Evolutionary conservation across 2,329 filamentous ascomycete genomes (phyloP).

Genomic region (Didymella segeticola): DNA sequence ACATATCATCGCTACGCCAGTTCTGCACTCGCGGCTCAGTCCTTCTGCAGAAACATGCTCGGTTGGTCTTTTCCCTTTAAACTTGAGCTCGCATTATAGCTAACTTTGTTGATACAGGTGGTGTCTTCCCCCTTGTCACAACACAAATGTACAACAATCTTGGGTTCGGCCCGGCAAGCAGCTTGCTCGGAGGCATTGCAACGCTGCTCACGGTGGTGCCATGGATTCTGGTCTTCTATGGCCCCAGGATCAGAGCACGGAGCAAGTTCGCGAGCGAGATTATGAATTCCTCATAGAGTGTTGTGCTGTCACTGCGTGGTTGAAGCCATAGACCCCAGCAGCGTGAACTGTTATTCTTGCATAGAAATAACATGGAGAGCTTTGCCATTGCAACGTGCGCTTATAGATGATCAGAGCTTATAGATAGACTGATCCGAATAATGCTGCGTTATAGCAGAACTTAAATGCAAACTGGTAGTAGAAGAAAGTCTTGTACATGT

Average conservation of each 20-base stretch:
- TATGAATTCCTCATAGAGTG: slow-evolving; percentile 24
- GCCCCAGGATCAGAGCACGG: slow-evolving; percentile 74
- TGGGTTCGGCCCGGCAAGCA: slow-evolving; percentile 74
- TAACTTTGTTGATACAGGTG: slow-evolving; percentile 51
- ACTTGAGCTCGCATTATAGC: background rate
- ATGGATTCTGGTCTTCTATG: slow-evolving; percentile 83
- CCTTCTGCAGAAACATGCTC: slow-evolving; percentile 83
- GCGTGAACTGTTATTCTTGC: too few relatives aligned
- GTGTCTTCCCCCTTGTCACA: slow-evolving; percentile 80
- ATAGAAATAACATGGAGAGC: too few relatives aligned
- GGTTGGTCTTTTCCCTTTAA: slow-evolving; percentile 44
- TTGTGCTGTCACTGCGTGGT: background rate
- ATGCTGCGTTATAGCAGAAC: too few relatives aligned
- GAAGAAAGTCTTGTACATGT: too few relatives aligned
- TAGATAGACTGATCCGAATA: too few relatives aligned
- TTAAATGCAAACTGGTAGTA: too few relatives aligned
- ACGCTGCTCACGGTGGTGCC: slow-evolving; percentile 77
- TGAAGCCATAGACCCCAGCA: too few relatives aligned
- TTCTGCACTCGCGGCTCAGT: slow-evolving; percentile 85
- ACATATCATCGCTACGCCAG: slow-evolving; percentile 85
- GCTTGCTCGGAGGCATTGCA: slow-evolving; percentile 75
- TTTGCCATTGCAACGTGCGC: too few relatives aligned
- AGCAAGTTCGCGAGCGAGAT: slow-evolving; percentile 73
- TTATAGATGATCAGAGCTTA: too few relatives aligned
- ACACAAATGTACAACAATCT: slow-evolving; percentile 74